phyloP scores from a whole-genome alignment of 192 early-diverging fungal genomes.

The Coemansia furcata region DNA sequence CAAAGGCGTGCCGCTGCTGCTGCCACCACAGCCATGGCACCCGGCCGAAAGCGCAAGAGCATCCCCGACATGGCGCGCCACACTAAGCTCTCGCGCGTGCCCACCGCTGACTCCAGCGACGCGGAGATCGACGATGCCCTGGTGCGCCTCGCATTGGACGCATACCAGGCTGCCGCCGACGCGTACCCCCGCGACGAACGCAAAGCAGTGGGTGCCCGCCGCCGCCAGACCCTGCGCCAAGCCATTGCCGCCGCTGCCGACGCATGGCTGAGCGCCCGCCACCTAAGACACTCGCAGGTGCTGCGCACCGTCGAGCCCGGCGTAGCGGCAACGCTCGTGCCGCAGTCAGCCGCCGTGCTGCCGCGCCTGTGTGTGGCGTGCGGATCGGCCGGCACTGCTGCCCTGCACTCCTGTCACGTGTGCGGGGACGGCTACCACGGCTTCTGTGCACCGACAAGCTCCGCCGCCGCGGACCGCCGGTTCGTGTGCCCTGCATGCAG shows the following conservation, averaged over 20 bases:
- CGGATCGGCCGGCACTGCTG: constrained; percentile 15
- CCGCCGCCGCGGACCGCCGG: not conserved
- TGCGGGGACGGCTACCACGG: constrained; percentile 56
- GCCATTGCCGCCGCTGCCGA: constrained; percentile 22
- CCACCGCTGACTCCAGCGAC: constrained; percentile 9
- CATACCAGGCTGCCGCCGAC: constrained; percentile 10
- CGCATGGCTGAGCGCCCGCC: constrained; percentile 11
- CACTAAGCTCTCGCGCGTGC: constrained; percentile 45
- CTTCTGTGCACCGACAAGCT: constrained; percentile 32
- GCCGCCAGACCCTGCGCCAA: constrained; percentile 33
- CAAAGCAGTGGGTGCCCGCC: constrained; percentile 31
- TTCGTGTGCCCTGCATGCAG: constrained; percentile 41
- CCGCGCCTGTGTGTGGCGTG: constrained; percentile 30
- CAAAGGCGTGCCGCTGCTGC: constrained; percentile 37
- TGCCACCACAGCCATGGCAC: constrained; percentile 6
- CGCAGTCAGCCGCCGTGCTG: not conserved
- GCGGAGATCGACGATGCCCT: not conserved
- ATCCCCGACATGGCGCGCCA: constrained; percentile 49
- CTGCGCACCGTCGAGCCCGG: not conserved
- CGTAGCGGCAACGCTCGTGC: not conserved
- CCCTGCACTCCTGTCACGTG: constrained; percentile 32
- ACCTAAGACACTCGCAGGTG: not conserved
- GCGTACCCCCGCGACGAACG: constrained; percentile 15
- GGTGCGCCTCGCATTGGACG: not conserved
- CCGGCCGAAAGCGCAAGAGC: constrained; percentile 50